Evolutionary conservation across 2,329 filamentous ascomycete species (phyloP).

Genomic region (Trichothecium roseum): DNA sequence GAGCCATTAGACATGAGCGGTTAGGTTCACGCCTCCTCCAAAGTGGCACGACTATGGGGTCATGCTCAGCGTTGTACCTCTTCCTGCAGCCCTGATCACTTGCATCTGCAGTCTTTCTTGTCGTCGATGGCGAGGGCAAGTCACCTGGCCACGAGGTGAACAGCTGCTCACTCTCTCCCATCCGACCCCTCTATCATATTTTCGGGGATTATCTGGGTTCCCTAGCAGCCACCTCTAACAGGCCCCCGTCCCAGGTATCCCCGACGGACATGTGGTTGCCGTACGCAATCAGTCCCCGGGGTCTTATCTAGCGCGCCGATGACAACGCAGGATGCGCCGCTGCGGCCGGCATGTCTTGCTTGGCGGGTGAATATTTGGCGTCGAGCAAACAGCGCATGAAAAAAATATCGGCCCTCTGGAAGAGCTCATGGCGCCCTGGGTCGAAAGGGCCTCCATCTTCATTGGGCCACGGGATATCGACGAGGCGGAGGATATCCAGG

Average conservation of each 20-base stretch:
- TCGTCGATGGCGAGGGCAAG: too few species aligned
- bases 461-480: neutral
- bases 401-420: neutral
- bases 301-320: neutral
- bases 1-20: too few species aligned
- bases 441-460: neutral
- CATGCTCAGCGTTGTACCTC: neutral
- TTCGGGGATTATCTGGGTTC: neutral
- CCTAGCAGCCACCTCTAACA: neutral
- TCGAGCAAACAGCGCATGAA: neutral
- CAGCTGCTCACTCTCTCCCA: neutral
- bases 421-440: too few species aligned
- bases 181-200: neutral
- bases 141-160: neutral
- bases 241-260: neutral
- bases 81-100: too few species aligned
- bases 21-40: neutral
- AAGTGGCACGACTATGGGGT: neutral
- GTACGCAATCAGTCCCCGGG: neutral
- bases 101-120: too few species aligned
- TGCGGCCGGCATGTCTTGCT: neutral
- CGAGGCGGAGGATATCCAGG: neutral
- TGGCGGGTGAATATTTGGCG: neutral
- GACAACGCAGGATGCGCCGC: neutral
- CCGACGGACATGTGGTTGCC: neutral